Evolutionary conservation across 169 alveolate species (phyloP).

Genomic region (Plasmodium gonderi): DNA sequence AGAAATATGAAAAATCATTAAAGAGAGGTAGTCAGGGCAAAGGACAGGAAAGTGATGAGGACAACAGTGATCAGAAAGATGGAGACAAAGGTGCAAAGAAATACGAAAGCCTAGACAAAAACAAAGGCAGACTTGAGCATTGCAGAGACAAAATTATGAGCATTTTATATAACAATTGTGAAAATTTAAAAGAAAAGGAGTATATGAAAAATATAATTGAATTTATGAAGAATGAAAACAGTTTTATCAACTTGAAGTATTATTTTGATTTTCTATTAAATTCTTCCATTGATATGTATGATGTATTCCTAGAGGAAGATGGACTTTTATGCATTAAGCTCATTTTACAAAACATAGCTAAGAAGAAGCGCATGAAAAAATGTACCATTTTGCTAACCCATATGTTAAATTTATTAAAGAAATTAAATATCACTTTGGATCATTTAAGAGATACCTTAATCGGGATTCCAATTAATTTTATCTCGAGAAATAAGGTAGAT

Average conservation of each 20-base stretch:
- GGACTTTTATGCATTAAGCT: conserved; percentile 24
- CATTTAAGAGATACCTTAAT: conserved; percentile 51
- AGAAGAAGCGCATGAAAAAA: conserved; percentile 45
- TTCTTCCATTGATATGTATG: conserved; percentile 1
- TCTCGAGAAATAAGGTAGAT: conserved; percentile 52
- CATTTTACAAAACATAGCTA: conserved; percentile 58
- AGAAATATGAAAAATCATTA: conserved; percentile 25
- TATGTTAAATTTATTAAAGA: conserved; percentile 32
- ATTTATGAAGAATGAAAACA: conserved; percentile 39
- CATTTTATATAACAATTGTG: neutral
- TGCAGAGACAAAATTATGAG: conserved; percentile 11
- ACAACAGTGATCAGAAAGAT: neutral
- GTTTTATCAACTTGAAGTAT: conserved; percentile 20
- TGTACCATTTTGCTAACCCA: conserved; percentile 12
- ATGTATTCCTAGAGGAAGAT: conserved; percentile 23
- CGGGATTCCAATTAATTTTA: conserved; percentile 57
- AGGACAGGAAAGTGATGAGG: neutral
- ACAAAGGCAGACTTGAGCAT: neutral
- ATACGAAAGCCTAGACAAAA: too few relatives aligned
- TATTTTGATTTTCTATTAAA: conserved; percentile 14
- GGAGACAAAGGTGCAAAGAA: too few relatives aligned
- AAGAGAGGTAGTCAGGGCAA: neutral
- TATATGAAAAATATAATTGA: conserved; percentile 26
- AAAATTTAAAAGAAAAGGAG: conserved; percentile 27
- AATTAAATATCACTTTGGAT: conserved; percentile 33